A percentile compares a stretch with the other conserved stretches of the same genome.
These are phyloP conservation scores for Zygosaccharomyces pseudorouxii DNA, from an alignment of 805 yeast species.

Conservation along the genomic window DNA sequence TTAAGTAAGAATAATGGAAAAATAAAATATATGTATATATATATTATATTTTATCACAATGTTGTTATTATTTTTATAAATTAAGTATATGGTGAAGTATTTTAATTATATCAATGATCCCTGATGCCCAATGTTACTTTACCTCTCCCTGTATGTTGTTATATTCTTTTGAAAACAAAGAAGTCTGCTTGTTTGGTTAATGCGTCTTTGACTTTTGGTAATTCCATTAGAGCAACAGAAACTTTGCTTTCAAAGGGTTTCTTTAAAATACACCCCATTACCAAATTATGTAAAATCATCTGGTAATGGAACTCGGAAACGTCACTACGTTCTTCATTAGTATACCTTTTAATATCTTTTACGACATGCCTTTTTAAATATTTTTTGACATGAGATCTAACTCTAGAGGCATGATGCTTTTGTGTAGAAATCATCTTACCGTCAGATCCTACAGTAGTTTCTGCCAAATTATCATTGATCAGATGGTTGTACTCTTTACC, in stretches of 20 bases:
- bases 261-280: slow-evolving; percentile 10
- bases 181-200: slow-evolving; percentile 13
- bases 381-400: slow-evolving; percentile 21
- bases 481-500: slow-evolving; percentile 17
- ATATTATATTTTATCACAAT: neutral
- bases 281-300: slow-evolving; percentile 12
- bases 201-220: slow-evolving; percentile 11
- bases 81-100: neutral
- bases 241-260: slow-evolving; percentile 15
- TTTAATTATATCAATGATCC: neutral
- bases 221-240: slow-evolving; percentile 15
- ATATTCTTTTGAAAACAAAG: slow-evolving; percentile 14
- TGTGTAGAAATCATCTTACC: slow-evolving; percentile 21
- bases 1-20: neutral
- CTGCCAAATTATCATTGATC: slow-evolving; percentile 19
- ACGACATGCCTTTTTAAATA: slow-evolving; percentile 20
- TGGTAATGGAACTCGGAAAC: slow-evolving; percentile 9
- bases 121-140: neutral
- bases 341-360: slow-evolving; percentile 15
- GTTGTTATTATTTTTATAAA: slow-evolving; percentile 1
- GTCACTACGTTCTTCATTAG: slow-evolving; percentile 14
- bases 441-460: slow-evolving; percentile 20
- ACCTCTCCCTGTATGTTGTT: neutral
- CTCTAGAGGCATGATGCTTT: slow-evolving; percentile 21
- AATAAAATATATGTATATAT: neutral